Base-by-base conservation (phyloP, 2,329 filamentous ascomycete species). In the Hypoxylon sp. region DNA sequence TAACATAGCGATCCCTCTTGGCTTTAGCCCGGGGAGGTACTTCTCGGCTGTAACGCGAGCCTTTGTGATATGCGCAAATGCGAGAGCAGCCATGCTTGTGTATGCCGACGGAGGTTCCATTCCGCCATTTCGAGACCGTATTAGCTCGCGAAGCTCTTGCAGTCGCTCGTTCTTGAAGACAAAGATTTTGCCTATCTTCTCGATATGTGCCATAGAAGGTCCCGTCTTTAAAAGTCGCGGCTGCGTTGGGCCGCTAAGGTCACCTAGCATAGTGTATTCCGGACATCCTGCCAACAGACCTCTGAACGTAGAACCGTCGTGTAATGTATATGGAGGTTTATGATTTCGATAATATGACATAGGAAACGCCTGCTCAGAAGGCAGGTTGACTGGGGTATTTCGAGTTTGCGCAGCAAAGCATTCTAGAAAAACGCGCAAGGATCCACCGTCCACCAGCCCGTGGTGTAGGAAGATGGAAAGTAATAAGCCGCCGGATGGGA, bases 391-490 rank as follows among this genome's bases (percentile, higher is more conserved):
- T 7, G 68, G 58, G 30, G 71, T 45, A 60, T 75, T 64, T 23
- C 77, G 65, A 5, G 79, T 81, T 65, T 78, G 75, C 2, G 75
- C 75, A 3, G 80, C 78, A 48, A 84, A 78, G 11, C 75, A 76
- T 32, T 81, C 75, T 3, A 84, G 68, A 53, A 84, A 82, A 5
- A 78, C 75, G 19, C 72, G 68, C 19, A 83, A 73, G 19, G 80
- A 81, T 30, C 79, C 76, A 10, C 82, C 82, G 55, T 84, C 82
- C 14, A 79, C 80, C 23, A 83, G 72, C 5, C 81, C 74, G 61
- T 84, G 82, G 63, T 83, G 80, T 49, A 83, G 73, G 63, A 77
- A 81, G n/a, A 81, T 66, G 5, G 75, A 78, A 21, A 84, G 75
- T 5, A 83, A 63, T 9, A 84, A 57, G 0, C 82, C 82, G 2